Base-by-base conservation (phyloP, 768 basidiomycete genomes). In the Mycena galopus region DNA sequence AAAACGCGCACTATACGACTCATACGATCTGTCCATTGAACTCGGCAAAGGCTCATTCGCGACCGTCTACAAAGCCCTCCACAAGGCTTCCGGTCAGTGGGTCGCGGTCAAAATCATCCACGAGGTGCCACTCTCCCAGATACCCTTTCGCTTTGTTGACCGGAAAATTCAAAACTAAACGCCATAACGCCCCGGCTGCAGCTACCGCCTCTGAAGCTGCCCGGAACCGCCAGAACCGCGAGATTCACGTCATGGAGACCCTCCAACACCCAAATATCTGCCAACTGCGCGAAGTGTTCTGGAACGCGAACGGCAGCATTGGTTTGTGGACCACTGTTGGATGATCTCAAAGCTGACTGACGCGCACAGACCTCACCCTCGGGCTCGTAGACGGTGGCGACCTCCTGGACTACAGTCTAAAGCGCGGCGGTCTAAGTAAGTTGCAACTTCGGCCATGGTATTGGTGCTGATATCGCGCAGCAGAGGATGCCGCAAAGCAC, bases 11-110 rank as follows among this genome's bases (percentile, higher is more conserved):
- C 81, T 95, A 11, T 89, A 92, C 77, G 88, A 88, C 1, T 82
- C 85, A 65, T 95, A 95, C 79, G 93, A 94, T 73, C 77, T 94
- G 42, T 84, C 86, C 35, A 80, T 84, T 61, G 92, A 94, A 80
- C 89, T 98, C 4, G 97, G 97, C 64, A 93, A 92, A 76, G 97
- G 97, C 11, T 92, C 95, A 3, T 99, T 98, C 79, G 97, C 96
- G 5, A 93, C 92, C 12, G 97, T 98, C 23, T 89, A 92, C 84
- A 94, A 93, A 79, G 96, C 94, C 1, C 85, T 96, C 55, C 88
- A 91, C 75, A 89, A 91, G 12, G 80, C 82, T 23, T 93, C 92
- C 14, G 95, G 95, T 14, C 83, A 88, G 67, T 91, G 91, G 87
- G 92, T 89, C 73, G 97, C 97, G 0, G 91, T 97, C 81, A 99